Evolutionary conservation across 331 rosid genomes (phyloP).

Genomic region (Telfairia occidentalis): DNA sequence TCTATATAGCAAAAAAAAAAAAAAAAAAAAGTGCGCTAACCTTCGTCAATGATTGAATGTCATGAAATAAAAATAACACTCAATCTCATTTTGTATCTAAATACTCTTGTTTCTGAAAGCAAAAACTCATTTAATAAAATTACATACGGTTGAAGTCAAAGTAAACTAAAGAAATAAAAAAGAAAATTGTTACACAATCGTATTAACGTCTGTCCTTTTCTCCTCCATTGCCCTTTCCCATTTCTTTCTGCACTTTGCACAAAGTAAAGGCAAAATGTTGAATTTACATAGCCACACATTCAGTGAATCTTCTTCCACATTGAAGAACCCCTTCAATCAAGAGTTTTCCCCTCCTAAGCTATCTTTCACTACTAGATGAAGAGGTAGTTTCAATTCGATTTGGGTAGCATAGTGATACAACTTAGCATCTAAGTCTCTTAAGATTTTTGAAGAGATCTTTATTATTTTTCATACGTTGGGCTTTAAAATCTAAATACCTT

Average conservation of each 20-base stretch:
- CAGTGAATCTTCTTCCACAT: too few species aligned
- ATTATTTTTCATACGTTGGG: background rate
- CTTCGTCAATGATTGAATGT: background rate
- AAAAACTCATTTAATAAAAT: too few species aligned
- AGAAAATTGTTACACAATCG: too few species aligned
- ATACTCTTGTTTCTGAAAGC: too few species aligned
- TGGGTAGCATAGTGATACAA: too few species aligned
- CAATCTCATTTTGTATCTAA: too few species aligned
- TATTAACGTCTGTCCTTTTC: too few species aligned
- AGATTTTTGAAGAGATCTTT: background rate
- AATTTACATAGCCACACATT: background rate
- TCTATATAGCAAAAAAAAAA: background rate
- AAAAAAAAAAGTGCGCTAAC: background rate
- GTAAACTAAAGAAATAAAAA: too few species aligned
- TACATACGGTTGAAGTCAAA: too few species aligned
- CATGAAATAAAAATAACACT: background rate
- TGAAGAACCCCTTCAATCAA: too few species aligned
- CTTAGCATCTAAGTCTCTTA: background rate
- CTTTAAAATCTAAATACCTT: background rate
- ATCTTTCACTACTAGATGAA: background rate
- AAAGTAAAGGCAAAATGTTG: background rate
- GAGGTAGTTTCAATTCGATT: too few species aligned
- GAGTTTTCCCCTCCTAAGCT: background rate
- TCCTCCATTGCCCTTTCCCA: too few species aligned
- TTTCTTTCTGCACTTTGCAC: background rate